A percentile compares a stretch with the other conserved stretches of the same genome.
phyloP scores from a whole-genome alignment of 345 rosid species.

The Euphorbia peplus region DNA sequence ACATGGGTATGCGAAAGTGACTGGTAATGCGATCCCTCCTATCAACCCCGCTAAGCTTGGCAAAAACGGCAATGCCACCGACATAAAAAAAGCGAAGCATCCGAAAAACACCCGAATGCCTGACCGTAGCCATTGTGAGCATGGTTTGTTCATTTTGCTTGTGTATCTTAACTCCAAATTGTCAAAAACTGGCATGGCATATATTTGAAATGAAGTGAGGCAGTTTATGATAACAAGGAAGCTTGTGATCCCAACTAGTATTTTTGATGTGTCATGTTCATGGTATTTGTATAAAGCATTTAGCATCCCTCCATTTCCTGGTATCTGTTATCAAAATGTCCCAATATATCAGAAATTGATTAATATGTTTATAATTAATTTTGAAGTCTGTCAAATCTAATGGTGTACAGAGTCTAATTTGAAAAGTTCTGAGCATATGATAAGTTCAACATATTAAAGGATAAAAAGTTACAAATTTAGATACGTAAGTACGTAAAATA shows the following conservation, averaged over 20 bases:
- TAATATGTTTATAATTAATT: background rate
- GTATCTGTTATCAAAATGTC: slow-evolving; percentile 28
- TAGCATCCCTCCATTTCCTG: slow-evolving; percentile 39
- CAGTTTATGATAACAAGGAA: slow-evolving; percentile 47
- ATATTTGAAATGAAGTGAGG: slow-evolving; percentile 57
- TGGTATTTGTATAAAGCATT: slow-evolving; percentile 40
- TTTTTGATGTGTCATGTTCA: slow-evolving; percentile 31
- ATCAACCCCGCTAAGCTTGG: slow-evolving; percentile 55
- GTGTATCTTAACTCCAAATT: slow-evolving; percentile 49
- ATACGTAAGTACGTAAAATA: too few species aligned
- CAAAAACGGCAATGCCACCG: slow-evolving; percentile 55
- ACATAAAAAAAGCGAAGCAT: slow-evolving; percentile 42
- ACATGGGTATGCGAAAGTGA: slow-evolving; percentile 56
- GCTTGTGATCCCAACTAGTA: slow-evolving; percentile 37
- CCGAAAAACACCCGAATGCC: slow-evolving; percentile 41
- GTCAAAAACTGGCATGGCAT: slow-evolving; percentile 64
- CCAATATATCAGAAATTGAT: background rate
- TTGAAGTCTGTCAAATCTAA: too few species aligned
- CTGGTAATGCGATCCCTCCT: slow-evolving; percentile 50
- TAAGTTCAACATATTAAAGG: too few species aligned
- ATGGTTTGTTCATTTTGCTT: slow-evolving; percentile 39
- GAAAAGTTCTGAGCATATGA: too few species aligned
- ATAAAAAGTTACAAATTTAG: too few species aligned
- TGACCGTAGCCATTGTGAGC: slow-evolving; percentile 52
- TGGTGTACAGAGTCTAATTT: too few species aligned